Conservation (phyloP, 78 protist genomes). For the Dictyostelium firmibasis region DNA sequence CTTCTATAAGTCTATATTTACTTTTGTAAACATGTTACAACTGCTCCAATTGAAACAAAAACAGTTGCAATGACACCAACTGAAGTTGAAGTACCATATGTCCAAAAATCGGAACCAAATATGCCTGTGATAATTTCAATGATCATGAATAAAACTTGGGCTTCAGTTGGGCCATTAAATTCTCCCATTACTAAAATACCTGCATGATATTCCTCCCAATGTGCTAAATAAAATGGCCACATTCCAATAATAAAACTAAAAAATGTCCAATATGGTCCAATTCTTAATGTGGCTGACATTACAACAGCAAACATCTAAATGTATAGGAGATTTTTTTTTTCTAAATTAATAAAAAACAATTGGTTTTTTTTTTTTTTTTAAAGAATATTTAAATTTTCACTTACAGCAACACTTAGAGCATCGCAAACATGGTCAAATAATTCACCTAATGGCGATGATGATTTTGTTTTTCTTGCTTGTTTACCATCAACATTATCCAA, state of each 20-base stretch:
- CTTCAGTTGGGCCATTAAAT: slow-evolving; percentile 83
- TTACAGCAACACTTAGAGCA: slow-evolving; percentile 73
- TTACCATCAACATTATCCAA: slow-evolving; percentile 92
- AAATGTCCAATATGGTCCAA: slow-evolving; percentile 74
- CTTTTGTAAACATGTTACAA: slow-evolving; percentile 51
- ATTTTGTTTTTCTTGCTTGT: slow-evolving; percentile 87
- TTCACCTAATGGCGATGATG: slow-evolving; percentile 90
- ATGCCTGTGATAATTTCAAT: slow-evolving; percentile 69
- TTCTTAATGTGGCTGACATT: slow-evolving; percentile 74
- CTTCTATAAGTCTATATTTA: neutral
- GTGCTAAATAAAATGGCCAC: slow-evolving; percentile 80
- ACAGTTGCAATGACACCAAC: slow-evolving; percentile 17
- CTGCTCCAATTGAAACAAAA: slow-evolving; percentile 10
- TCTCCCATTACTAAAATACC: slow-evolving; percentile 79
- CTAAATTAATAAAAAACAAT: neutral
- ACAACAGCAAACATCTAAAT: slow-evolving; percentile 66
- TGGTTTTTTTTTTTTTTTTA: neutral
- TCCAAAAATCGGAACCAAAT: slow-evolving; percentile 63
- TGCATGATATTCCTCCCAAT: slow-evolving; percentile 86
- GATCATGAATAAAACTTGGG: slow-evolving; percentile 69
- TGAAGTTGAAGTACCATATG: slow-evolving; percentile 11
- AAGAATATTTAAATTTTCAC: neutral
- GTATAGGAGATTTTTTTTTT: neutral
- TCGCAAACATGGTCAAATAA: slow-evolving; percentile 90
- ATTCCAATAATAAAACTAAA: slow-evolving; percentile 46